phyloP scores from a whole-genome alignment of 139 green algal species.

The Coelastrella sp. region DNA sequence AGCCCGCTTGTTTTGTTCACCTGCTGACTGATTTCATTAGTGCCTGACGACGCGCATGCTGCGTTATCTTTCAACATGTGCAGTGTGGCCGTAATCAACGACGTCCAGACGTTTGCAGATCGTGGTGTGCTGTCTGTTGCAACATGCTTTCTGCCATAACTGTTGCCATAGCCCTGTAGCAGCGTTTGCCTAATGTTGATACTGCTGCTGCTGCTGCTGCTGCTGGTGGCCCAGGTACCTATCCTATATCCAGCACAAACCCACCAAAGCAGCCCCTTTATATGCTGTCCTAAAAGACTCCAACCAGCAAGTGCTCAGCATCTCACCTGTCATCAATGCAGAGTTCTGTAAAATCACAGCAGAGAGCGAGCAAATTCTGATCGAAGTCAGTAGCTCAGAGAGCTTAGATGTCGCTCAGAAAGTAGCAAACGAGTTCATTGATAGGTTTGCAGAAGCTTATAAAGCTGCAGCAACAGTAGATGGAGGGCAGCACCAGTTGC shows the following conservation, averaged over 20 bases:
- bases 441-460: conserved; percentile 6
- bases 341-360: conserved; percentile 78
- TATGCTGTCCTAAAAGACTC: conserved; percentile 90
- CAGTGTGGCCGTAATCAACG: too few relatives aligned
- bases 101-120: too few relatives aligned
- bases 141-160: too few relatives aligned
- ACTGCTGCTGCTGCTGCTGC: neutral
- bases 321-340: conserved; percentile 96
- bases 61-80: too few relatives aligned
- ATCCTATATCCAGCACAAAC: conserved; percentile 49
- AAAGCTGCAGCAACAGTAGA: neutral
- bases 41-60: too few relatives aligned
- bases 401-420: conserved; percentile 25
- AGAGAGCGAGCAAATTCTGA: neutral
- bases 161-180: too few relatives aligned
- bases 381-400: conserved; percentile 38
- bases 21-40: too few relatives aligned
- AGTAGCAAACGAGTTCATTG: conserved; percentile 32
- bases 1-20: too few relatives aligned
- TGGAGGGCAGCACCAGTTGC: conserved; percentile 8
- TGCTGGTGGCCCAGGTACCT: conserved; percentile 18
- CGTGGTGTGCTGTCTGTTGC: neutral
- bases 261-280: conserved; percentile 88
- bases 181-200: too few relatives aligned
- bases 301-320: conserved; percentile 84